Evolutionary conservation across 1,139 yeast genomes (phyloP).

Genomic region (Lodderomyces theae): DNA sequence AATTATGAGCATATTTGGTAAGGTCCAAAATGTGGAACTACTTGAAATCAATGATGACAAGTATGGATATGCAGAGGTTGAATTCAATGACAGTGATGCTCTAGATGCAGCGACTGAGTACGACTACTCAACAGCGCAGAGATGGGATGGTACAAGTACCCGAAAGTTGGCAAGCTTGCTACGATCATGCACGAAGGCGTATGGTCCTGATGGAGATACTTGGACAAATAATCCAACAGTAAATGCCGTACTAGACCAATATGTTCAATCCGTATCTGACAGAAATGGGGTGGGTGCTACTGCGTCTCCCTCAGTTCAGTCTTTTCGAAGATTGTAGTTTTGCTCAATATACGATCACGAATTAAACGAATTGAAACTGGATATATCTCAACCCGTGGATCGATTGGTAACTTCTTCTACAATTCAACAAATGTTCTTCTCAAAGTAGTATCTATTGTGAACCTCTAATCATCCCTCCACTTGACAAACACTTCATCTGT

Average conservation of each 20-base stretch:
- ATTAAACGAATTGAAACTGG: constrained; percentile 9
- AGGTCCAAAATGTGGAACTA: constrained; percentile 21
- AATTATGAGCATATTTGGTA: constrained; percentile 50
- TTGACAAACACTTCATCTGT: constrained; percentile 91
- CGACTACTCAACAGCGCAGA: constrained; percentile 40
- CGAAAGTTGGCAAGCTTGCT: constrained; percentile 48
- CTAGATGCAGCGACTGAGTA: constrained; percentile 38
- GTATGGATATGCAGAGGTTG: constrained; percentile 40
- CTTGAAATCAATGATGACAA: constrained; percentile 20
- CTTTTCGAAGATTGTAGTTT: constrained; percentile 20
- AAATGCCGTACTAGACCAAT: constrained; percentile 9
- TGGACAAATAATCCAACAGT: constrained; percentile 10
- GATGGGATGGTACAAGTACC: constrained; percentile 49
- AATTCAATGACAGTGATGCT: constrained; percentile 23
- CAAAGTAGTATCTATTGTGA: background rate
- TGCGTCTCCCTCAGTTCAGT: constrained; percentile 5
- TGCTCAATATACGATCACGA: constrained; percentile 25
- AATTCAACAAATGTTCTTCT: background rate
- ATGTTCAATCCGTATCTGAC: constrained; percentile 41
- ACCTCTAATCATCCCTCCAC: constrained; percentile 65
- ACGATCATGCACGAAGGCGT: constrained; percentile 27
- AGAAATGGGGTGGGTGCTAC: constrained; percentile 5
- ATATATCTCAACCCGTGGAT: constrained; percentile 12
- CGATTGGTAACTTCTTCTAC: constrained; percentile 1
- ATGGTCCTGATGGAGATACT: background rate